Evolutionary conservation across 768 basidiomycete genomes (phyloP), one percentile per base, ranked within the genome.

Genomic region (Kwoniella dendrophila): DNA sequence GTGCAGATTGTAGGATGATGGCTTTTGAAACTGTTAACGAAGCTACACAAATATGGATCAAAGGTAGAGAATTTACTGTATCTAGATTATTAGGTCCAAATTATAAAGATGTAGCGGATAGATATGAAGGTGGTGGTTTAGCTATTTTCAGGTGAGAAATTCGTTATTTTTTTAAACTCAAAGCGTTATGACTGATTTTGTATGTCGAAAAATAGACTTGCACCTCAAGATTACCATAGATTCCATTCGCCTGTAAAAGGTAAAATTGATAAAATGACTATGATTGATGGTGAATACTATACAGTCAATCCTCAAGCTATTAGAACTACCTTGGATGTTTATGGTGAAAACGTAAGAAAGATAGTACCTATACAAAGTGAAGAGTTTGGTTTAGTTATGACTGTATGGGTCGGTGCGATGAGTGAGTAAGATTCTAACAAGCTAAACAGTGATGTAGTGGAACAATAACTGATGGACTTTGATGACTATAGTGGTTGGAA

Each of bases 221-320:
- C 73, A 27, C 67, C 64, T 26, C 90, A 94, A 80, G 94, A 97
- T 70, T 97, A 97, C 72, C 94, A 97, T 78, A 88, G 94, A 1
- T 96, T 93, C 84, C 81, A 82, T 59, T 77, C 66, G 41, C 75
- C 73, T 16, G 78, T 78, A 32, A 67, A 71, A 30, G 76, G 73
- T 0, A 85, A 77, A 36, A 85, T 98, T 29, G 94, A 93, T 18
- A 82, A 82, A 33, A 91, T 93, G 86, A 86, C 85, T 5, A 84
- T 89, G 71, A 89, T 97, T 56, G 67, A 86, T 2, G 95, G 95
- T 5, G 92, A 95, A 73, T 97, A 96, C 79, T 98, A 96, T 79
- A 97, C 96, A 0, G 95, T 96, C 64, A 95, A 93, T 88, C 92
- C 94, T 0, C 90, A 97, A 84, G 95, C 95, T 0, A 89, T 99